Conservation (phyloP, 441 rosid species). For the Brassica balearica region DNA sequence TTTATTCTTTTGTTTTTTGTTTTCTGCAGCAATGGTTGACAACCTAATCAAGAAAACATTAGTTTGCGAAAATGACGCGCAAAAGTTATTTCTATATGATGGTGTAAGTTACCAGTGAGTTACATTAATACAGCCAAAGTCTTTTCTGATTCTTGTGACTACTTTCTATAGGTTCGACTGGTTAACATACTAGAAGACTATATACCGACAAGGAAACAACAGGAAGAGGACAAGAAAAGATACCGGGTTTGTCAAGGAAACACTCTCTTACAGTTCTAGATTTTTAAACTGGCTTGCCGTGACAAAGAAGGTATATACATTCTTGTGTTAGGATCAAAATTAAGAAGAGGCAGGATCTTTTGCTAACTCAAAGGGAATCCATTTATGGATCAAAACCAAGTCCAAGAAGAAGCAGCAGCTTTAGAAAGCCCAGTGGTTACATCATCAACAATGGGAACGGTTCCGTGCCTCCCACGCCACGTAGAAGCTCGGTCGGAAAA, state of each 20-base stretch:
- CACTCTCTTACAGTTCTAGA: neutral
- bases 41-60: constrained; percentile 64
- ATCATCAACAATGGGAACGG: constrained; percentile 80
- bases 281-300: neutral
- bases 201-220: constrained; percentile 77
- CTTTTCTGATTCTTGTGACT: constrained; percentile 23
- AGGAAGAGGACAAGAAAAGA: constrained; percentile 93
- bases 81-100: constrained; percentile 64
- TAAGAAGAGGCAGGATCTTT: constrained; percentile 90
- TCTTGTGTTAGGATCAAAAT: constrained; percentile 71
- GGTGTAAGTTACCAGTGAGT: constrained; percentile 54
- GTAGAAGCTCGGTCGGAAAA: constrained; percentile 71
- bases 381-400: constrained; percentile 96
- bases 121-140: neutral
- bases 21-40: constrained; percentile 63
- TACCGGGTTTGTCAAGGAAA: constrained; percentile 58
- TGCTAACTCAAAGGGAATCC: constrained; percentile 80
- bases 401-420: constrained; percentile 85
- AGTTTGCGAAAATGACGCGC: constrained; percentile 64
- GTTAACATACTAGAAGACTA: constrained; percentile 90
- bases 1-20: constrained; percentile 6
- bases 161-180: constrained; percentile 63
- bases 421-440: constrained; percentile 78
- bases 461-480: constrained; percentile 85
- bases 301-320: neutral